These are phyloP conservation scores for Scytalidium sp. DNA, from an alignment of 2,329 filamentous ascomycete species.

Conservation along the genomic window DNA sequence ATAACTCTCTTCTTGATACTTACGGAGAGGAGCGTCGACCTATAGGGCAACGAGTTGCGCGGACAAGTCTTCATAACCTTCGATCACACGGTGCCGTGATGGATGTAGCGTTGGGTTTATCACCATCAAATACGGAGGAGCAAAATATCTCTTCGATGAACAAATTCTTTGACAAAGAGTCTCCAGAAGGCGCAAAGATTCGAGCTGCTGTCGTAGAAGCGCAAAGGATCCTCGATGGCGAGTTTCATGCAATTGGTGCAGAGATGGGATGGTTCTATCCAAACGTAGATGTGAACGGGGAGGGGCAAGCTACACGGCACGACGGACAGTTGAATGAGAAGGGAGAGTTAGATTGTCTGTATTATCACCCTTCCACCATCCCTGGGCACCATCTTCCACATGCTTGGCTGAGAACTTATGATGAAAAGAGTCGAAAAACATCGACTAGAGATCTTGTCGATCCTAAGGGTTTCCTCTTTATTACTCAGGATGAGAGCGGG, in stretches of 20 bases:
- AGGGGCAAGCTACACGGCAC: too few relatives aligned
- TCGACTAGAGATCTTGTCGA: slow-evolving; percentile 10
- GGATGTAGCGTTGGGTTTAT: slow-evolving; percentile 12
- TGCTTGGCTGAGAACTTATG: slow-evolving; percentile 8
- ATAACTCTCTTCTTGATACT: slow-evolving; percentile 32
- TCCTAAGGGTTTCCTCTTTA: slow-evolving; percentile 7
- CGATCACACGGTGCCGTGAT: slow-evolving; percentile 6
- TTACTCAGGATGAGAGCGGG: too few relatives aligned
- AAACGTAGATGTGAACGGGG: slow-evolving; percentile 27
- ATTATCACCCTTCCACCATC: too few relatives aligned
- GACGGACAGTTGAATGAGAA: too few relatives aligned
- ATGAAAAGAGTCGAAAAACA: slow-evolving; percentile 14
- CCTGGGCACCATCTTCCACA: too few relatives aligned
- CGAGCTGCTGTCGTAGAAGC: slow-evolving; percentile 7
- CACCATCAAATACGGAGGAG: slow-evolving; percentile 12
- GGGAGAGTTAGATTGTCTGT: too few relatives aligned
- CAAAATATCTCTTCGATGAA: slow-evolving; percentile 8
- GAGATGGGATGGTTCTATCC: slow-evolving; percentile 29
- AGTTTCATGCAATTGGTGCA: slow-evolving; percentile 21
- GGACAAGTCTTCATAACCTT: too few relatives aligned
- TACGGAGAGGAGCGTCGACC: slow-evolving; percentile 37
- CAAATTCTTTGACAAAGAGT: too few relatives aligned
- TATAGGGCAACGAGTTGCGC: slow-evolving; percentile 21
- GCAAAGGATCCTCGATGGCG: slow-evolving; percentile 14
- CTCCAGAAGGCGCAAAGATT: too few relatives aligned